Evolutionary conservation across 2,329 filamentous ascomycete genomes (phyloP), one percentile per base, ranked within the genome.

Genomic region (Fusarium sulawesiense): DNA sequence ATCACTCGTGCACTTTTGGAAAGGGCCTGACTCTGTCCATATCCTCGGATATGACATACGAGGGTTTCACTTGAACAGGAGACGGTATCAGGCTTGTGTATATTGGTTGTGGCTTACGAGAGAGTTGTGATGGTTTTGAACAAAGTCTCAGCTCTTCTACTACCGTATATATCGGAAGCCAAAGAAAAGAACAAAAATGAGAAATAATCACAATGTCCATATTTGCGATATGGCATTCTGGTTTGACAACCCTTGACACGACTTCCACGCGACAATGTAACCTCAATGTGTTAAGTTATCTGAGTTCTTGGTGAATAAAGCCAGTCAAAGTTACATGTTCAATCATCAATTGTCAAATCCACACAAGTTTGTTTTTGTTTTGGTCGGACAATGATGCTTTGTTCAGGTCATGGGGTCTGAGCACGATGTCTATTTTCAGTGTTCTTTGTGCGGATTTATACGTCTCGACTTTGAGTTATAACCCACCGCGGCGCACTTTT

Each of bases 121-220:
- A 32, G 32, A 48, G 50, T 37, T 34, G 58, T 44, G n/a, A 32
- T 37, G 45, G 44, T 49, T 54, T 40, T 23, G 58, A 32, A 32
- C 40, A 41, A 42, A n/a, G 44, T 49, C 41, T 56, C 42, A 47
- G 25, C 56, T 34, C n/a, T 56, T 34, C 20, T 51, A 51, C 45
- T 56, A 50, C 46, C 29, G 11, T 13, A 41, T 44, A 56, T 55
- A 42, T 30, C 7, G 9, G 47, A 47, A 18, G 32, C 37, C 44
- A 40, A 40, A 34, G 41, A 53, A 60, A 66, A 56, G 44, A 37
- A 48, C 21, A 48, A 61, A 61, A 66, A 60, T 41, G 47, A 29
- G 62, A 55, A 61, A 44, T 42, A 68, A 48, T 68, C 42, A 48
- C 50, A 60, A 64, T 29, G 11, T 27, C 29, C 46, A 40, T 55